Base-by-base conservation (phyloP, 371 early-diverging fungal species). In the Lichtheimia corymbifera region DNA sequence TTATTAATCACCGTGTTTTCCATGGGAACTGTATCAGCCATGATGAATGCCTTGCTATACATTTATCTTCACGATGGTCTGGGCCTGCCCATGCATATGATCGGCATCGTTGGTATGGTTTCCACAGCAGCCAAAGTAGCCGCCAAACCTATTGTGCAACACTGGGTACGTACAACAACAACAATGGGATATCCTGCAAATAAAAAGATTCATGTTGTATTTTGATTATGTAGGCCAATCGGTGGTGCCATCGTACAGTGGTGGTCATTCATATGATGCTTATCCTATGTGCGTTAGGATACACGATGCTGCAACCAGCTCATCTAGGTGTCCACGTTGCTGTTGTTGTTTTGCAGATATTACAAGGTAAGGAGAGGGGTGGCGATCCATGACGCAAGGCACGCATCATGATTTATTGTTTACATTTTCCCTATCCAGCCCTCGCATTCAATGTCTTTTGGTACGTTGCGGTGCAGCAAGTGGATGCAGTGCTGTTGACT, bases 271-370 rank as follows among this genome's bases (percentile, higher is more conserved):
- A 72, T 59, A 27, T 62, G 25, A 40, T 27, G 25, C 56, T 72
- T 35, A 50, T 66, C 45, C 11, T 58, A 45, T 72, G 68, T 54
- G 51, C 68, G 25, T 55, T 70, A 9, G 49, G 43, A n/a, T 75
- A 70, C 41, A 66, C 66, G 2, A 68, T 59, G 53, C 57, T 76
- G 20, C 59, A 65, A 30, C 66, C 68, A 45, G 62, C 47, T 55
- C 5, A 43, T 22, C 22, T 66, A 2, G 42, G 17, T 7, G 60
- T 53, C 1, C 63, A 64, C 47, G 7, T 65, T 11, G 45, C 57
- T 15, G 66, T 61, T 28, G 28, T 66, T 24, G 1, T 66, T n/a
- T 55, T 76, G 45, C 72, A 76, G 27, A 60, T 55, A 20, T 49
- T 68, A 17, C 68, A 70, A 60, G 59, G 74, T 70, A 73, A 54